phyloP scores from a whole-genome alignment of 805 yeast species.

The Saccharomycopsis oosterbeekiorum region DNA sequence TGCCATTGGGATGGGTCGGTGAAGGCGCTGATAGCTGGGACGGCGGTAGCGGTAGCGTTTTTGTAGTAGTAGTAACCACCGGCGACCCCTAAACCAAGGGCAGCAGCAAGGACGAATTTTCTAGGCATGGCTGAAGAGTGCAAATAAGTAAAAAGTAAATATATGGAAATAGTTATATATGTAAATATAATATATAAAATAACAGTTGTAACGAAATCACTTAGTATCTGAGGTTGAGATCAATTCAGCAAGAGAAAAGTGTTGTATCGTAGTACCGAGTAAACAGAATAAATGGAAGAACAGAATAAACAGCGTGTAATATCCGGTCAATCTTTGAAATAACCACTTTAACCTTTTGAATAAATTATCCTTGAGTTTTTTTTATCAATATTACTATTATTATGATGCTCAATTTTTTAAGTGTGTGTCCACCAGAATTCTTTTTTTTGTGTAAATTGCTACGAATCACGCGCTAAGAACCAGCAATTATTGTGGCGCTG shows the following conservation, averaged over 20 bases:
- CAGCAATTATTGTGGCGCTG: too few species aligned
- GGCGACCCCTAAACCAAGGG: constrained; percentile 18
- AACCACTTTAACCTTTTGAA: neutral
- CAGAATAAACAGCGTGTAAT: too few species aligned
- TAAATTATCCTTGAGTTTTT: neutral
- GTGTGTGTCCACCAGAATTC: too few species aligned
- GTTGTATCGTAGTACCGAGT: too few species aligned
- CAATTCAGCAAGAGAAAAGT: neutral
- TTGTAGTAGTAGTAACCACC: constrained; percentile 20
- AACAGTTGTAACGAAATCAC: too few species aligned
- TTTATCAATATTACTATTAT: neutral
- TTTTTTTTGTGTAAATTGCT: too few species aligned
- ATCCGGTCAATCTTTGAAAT: neutral
- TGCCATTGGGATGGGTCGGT: constrained; percentile 61
- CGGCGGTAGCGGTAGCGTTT: constrained; percentile 20
- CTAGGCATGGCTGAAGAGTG: neutral
- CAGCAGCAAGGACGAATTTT: constrained; percentile 3
- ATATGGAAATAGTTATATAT: neutral
- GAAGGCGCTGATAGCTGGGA: constrained; percentile 37
- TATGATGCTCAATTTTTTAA: neutral
- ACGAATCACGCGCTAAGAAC: too few species aligned
- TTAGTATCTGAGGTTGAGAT: neutral
- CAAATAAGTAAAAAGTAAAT: neutral
- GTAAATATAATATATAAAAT: too few species aligned
- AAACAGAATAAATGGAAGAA: too few species aligned